These are phyloP conservation scores for Fusarium denticulatum DNA, from an alignment of 2,329 filamentous ascomycete genomes.

Conservation along the genomic window DNA sequence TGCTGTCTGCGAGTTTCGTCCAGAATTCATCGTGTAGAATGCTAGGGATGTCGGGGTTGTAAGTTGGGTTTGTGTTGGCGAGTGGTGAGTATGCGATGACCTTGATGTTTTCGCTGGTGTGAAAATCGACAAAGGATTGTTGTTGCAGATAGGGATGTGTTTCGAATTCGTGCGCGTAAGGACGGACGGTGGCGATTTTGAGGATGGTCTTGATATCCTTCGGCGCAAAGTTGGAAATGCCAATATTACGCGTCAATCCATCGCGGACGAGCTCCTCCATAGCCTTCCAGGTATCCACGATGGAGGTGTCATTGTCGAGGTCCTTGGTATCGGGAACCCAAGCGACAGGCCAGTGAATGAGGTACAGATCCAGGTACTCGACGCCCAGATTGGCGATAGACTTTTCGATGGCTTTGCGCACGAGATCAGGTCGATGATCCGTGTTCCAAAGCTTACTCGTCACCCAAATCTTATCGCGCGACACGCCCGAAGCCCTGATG, in stretches of 20 bases:
- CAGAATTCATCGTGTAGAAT: conserved; percentile 35
- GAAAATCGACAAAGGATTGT: conserved; percentile 41
- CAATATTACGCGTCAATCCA: conserved; percentile 48
- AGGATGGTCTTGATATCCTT: conserved; percentile 58
- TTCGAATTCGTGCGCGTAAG: conserved; percentile 53
- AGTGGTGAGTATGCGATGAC: conserved; percentile 39
- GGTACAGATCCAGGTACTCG: conserved; percentile 47
- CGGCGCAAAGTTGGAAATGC: conserved; percentile 68
- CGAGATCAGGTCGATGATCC: conserved; percentile 44
- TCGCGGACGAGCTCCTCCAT: conserved; percentile 43
- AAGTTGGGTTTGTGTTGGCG: conserved; percentile 37
- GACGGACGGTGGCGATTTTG: conserved; percentile 43
- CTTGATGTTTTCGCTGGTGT: conserved; percentile 43
- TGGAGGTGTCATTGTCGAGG: conserved; percentile 31
- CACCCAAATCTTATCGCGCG: conserved; percentile 44
- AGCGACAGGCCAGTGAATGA: conserved; percentile 45
- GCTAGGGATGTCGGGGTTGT: conserved; percentile 31
- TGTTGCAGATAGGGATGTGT: conserved; percentile 68
- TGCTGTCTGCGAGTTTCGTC: conserved; percentile 19
- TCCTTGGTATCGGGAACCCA: conserved; percentile 36
- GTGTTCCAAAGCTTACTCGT: conserved; percentile 50
- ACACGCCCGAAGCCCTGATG: conserved; percentile 48
- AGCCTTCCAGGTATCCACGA: conserved; percentile 46
- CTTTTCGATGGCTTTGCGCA: conserved; percentile 44
- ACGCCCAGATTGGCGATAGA: conserved; percentile 46